Evolutionary conservation across 1,284 basidiomycete species (phyloP).

Genomic region (Xerocomus amazonicus): DNA sequence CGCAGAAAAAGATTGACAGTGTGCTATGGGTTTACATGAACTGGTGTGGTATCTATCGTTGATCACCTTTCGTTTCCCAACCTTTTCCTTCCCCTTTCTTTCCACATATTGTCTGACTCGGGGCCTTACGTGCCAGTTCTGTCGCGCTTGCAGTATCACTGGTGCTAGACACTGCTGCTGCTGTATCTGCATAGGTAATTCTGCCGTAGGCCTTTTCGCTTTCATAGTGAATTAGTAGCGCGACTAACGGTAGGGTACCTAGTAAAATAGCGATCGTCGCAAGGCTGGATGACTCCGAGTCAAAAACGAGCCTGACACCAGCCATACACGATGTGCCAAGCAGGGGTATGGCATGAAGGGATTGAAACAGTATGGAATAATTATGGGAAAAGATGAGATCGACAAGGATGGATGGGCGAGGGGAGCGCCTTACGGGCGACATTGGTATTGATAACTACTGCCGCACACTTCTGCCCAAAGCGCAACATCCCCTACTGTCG

Average conservation of each 20-base stretch:
- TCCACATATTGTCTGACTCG: no score
- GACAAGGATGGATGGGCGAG: neutral
- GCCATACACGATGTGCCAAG: slow-evolving; percentile 14
- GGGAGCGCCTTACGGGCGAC: neutral
- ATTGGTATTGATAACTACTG: neutral
- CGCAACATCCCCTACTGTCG: no score
- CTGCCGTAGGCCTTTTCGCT: neutral
- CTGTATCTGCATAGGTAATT: neutral
- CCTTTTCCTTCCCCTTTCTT: no score
- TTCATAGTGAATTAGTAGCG: slow-evolving; percentile 4
- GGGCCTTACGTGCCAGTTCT: neutral
- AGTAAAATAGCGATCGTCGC: slow-evolving; percentile 3
- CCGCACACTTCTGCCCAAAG: no score
- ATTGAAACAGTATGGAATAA: slow-evolving; percentile 5
- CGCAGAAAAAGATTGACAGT: neutral
- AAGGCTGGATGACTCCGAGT: slow-evolving; percentile 10
- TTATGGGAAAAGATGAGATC: neutral
- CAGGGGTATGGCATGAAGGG: slow-evolving; percentile 21
- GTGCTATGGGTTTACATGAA: neutral
- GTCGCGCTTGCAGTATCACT: neutral
- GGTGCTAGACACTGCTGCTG: no score
- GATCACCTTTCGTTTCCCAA: no score
- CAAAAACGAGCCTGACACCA: slow-evolving; percentile 5
- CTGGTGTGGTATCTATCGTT: no score
- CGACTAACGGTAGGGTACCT: slow-evolving; percentile 5